Conservation (phyloP, 1,284 basidiomycete species). For the Marasmius tenuissimus region DNA sequence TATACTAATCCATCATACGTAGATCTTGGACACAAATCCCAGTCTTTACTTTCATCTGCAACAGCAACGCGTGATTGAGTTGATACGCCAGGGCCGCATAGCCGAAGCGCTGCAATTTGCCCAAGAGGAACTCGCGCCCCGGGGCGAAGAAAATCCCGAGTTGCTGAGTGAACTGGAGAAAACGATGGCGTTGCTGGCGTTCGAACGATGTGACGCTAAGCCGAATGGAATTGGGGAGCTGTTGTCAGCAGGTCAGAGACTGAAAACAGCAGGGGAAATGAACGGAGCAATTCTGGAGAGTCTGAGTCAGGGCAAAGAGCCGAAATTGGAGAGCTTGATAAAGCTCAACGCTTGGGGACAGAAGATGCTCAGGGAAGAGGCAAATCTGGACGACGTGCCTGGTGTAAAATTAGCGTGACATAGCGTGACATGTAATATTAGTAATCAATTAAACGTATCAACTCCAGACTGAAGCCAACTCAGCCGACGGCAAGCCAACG, state of each 20-base stretch:
- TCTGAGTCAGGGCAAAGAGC: constrained; percentile 89
- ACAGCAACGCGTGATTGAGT: constrained; percentile 93
- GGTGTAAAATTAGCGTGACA: not conserved
- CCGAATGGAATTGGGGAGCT: constrained; percentile 76
- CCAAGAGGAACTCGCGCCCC: constrained; percentile 89
- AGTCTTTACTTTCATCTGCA: constrained; percentile 90
- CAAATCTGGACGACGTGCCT: not conserved
- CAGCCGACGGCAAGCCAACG: too few relatives aligned
- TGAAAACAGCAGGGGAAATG: constrained; percentile 92
- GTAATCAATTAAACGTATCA: not conserved
- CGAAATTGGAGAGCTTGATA: constrained; percentile 86
- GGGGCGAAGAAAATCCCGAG: constrained; percentile 93
- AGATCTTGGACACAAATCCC: constrained; percentile 96
- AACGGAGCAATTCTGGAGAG: constrained; percentile 94
- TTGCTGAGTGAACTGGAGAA: constrained; percentile 90
- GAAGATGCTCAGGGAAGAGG: constrained; percentile 63
- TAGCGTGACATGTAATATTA: not conserved
- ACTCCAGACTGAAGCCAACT: too few relatives aligned
- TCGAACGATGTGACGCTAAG: constrained; percentile 66
- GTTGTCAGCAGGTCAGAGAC: constrained; percentile 82
- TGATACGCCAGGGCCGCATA: constrained; percentile 82
- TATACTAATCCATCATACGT: constrained; percentile 18
- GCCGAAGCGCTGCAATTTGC: constrained; percentile 88
- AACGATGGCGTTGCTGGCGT: constrained; percentile 95
- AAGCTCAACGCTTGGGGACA: constrained; percentile 91